Percentiles rank a stretch among this genome's conserved stretches.
Conservation (phyloP, 2,329 filamentous ascomycete genomes). For the Colletotrichum horii region DNA sequence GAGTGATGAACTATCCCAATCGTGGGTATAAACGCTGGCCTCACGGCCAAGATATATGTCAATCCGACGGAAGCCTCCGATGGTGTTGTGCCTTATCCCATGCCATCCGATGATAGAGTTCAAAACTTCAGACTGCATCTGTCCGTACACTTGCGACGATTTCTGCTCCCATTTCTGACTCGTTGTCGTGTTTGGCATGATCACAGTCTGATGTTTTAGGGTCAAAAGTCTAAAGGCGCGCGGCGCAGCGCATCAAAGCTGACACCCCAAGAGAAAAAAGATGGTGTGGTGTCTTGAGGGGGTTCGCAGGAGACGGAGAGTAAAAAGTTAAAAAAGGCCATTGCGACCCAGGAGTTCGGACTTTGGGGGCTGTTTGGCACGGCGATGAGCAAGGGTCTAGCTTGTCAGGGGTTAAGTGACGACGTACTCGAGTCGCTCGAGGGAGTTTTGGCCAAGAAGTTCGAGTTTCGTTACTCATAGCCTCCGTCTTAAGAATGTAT, state of each 20-base stretch:
- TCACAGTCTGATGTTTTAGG: not conserved
- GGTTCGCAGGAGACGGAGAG: not conserved
- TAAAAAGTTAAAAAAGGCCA: not conserved
- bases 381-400: not conserved
- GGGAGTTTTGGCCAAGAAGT: slow-evolving; percentile 8
- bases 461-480: slow-evolving; percentile 11
- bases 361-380: not conserved
- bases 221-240: not conserved
- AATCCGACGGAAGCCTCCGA: not conserved
- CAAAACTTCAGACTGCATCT: slow-evolving; percentile 9
- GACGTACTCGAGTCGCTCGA: not conserved
- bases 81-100: not conserved
- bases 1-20: not conserved
- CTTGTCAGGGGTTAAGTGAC: not conserved
- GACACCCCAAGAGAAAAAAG: not conserved
- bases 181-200: not conserved
- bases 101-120: slow-evolving; percentile 8
- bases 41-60: not conserved
- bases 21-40: accelerated
- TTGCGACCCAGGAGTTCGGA: not conserved
- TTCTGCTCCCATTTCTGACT: not conserved
- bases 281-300: not conserved
- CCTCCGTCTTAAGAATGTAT: not conserved
- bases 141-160: slow-evolving; percentile 8
- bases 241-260: not conserved